phyloP scores from a whole-genome alignment of 352 stramenopile genomes.

The Phytophthora pini region DNA sequence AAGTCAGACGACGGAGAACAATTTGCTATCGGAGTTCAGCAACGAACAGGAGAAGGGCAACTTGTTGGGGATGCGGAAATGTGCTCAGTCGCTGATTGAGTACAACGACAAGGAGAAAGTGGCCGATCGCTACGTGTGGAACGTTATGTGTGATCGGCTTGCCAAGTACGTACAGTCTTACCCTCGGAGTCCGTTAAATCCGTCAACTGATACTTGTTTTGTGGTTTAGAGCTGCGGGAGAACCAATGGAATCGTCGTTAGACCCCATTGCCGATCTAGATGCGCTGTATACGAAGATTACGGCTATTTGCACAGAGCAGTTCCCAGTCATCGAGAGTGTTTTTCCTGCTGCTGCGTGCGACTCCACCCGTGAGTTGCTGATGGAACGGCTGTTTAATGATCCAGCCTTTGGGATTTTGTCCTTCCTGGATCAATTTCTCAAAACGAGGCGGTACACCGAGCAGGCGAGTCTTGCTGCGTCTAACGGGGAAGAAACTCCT shows the following conservation, averaged over 20 bases:
- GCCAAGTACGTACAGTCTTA: slow-evolving; percentile 40
- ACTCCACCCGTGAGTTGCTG: slow-evolving; percentile 67
- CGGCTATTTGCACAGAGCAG: slow-evolving; percentile 69
- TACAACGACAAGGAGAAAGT: slow-evolving; percentile 88
- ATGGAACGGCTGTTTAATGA: slow-evolving; percentile 82
- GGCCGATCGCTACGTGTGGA: slow-evolving; percentile 85
- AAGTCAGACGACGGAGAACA: slow-evolving; percentile 78
- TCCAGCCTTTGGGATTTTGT: slow-evolving; percentile 80
- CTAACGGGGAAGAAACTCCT: neutral
- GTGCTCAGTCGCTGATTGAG: slow-evolving; percentile 74
- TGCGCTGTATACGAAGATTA: slow-evolving; percentile 62
- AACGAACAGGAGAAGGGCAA: slow-evolving; percentile 70
- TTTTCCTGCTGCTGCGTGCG: slow-evolving; percentile 51
- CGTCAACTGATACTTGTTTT: no score
- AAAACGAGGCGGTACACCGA: slow-evolving; percentile 37
- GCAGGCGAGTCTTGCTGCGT: slow-evolving; percentile 4
- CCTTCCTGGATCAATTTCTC: slow-evolving; percentile 77
- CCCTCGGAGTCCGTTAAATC: neutral
- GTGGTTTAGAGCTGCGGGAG: slow-evolving; percentile 25
- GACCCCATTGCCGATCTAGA: slow-evolving; percentile 76
- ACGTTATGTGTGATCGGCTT: slow-evolving; percentile 79
- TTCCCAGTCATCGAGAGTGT: slow-evolving; percentile 71
- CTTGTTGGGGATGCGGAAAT: slow-evolving; percentile 58
- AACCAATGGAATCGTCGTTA: slow-evolving; percentile 34
- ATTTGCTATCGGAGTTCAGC: slow-evolving; percentile 77